Evolutionary conservation across 139 green algal species (phyloP).

Genomic region (Chlorella vulgaris): DNA sequence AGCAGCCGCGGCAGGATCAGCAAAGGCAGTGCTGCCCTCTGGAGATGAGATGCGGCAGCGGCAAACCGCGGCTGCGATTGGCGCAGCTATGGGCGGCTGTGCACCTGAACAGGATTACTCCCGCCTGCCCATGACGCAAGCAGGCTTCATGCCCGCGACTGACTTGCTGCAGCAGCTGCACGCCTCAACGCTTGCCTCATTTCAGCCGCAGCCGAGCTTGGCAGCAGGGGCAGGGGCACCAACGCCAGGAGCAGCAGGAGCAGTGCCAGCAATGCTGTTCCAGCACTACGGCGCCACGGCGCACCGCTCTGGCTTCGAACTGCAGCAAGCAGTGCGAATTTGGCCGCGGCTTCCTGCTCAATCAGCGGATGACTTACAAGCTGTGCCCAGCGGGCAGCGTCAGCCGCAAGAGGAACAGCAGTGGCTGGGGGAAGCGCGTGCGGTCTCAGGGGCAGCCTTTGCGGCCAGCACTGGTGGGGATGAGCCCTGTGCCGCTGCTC

Average conservation of each 20-base stretch:
- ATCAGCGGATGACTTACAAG: neutral
- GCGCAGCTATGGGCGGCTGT: neutral
- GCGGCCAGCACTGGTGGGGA: neutral
- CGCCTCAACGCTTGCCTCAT: no score
- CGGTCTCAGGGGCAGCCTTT: no score
- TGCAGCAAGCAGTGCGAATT: neutral
- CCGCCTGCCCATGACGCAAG: constrained; percentile 27
- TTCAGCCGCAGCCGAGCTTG: neutral
- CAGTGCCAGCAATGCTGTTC: no score
- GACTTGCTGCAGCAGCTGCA: constrained; percentile 13
- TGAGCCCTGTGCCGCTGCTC: neutral
- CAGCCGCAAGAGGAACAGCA: neutral
- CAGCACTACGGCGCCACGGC: no score
- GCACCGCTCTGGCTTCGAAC: no score
- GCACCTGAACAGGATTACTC: neutral
- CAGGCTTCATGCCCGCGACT: constrained; percentile 26
- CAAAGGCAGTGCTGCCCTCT: neutral
- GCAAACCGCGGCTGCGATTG: neutral
- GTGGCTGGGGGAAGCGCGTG: neutral
- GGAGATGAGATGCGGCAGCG: no score
- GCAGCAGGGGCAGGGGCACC: neutral
- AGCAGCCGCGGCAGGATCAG: neutral
- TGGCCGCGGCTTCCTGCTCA: no score
- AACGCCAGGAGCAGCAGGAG: neutral
- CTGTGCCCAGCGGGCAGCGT: neutral